Evolutionary conservation across 192 early-diverging fungal genomes (phyloP).

Genomic region (Ambispora gerdemannii): DNA sequence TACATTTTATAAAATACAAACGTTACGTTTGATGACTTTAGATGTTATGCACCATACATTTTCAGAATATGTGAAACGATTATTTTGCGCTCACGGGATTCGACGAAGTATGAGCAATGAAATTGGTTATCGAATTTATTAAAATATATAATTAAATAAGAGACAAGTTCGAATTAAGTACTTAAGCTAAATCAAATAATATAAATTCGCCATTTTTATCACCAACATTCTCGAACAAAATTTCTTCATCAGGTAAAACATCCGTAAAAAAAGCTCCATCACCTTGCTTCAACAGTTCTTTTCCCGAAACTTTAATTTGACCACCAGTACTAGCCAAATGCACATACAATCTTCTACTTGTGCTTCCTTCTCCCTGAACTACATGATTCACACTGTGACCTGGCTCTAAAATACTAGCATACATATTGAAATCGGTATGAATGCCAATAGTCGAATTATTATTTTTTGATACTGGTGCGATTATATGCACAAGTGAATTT

Average conservation of each 20-base stretch:
- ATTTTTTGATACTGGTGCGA: neutral
- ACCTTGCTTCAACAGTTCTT: constrained; percentile 10
- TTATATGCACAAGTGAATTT: constrained; percentile 17
- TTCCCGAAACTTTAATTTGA: constrained; percentile 13
- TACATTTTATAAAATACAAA: too few species aligned
- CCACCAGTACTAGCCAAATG: constrained; percentile 5
- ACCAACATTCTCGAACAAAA: constrained; percentile 25
- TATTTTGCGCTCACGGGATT: too few species aligned
- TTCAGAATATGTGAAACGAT: too few species aligned
- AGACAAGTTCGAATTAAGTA: neutral
- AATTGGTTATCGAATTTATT: too few species aligned
- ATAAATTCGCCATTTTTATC: constrained; percentile 28
- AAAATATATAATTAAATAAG: too few species aligned
- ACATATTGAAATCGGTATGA: constrained; percentile 33
- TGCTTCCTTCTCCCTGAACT: constrained; percentile 1
- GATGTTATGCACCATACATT: too few species aligned
- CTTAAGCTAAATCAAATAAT: constrained; percentile 29
- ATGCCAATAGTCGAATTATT: constrained; percentile 20
- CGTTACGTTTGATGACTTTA: too few species aligned
- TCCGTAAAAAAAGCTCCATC: constrained; percentile 33
- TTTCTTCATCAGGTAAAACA: constrained; percentile 18
- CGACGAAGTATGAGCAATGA: too few species aligned
- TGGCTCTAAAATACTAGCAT: constrained; percentile 25
- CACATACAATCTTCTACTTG: constrained; percentile 22
- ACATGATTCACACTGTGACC: constrained; percentile 13